Evolutionary conservation across 768 basidiomycete species (phyloP), one percentile per base, ranked within the genome.

Genomic region (Serpula lacrymans): DNA sequence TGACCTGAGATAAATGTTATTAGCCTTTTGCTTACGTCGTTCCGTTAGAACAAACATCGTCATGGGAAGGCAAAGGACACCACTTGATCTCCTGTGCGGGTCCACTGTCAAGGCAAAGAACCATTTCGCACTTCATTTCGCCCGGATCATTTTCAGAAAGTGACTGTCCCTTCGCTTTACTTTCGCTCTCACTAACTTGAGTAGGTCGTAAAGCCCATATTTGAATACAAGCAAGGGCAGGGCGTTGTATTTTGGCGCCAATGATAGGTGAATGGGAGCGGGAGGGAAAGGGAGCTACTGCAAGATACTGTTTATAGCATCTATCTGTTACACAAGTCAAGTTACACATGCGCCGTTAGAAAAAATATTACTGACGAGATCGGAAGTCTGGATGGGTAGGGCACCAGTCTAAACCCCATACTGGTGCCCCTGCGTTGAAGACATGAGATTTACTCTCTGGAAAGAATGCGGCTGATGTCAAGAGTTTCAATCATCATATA

Each of bases 321-420:
- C 75, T 71, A 28, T 62, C 84, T 88, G 42, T 3, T 25, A 23
- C 3, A 18, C 30, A 24, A 39, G 50, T 29, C 26, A 37, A 38
- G 28, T 10, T 6, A 16, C 23, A 27, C 13, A 5, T 16, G 14
- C 24, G 10, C 10, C 11, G 7, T 5, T 39, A 26, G 32, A n/a
- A 28, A 26, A 10, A 11, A 18, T 11, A 32, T 2, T 6, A 55
- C 71, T 50, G 51, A 87, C 87, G 56, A 34, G 64, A 47, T 27
- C 79, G 71, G 35, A 82, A 80, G 25, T 72, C 65, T 16, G 69
- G 61, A 45, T 84, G 74, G 17, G 83, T 78, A 3, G 96, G 95
- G 59, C 92, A 93, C 94, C 94, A 98, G 49, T 94, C 91, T 25
- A 95, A 54, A 2, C 82, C 89, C 82, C 87, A 90, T n/a, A 89